Conservation (phyloP, 305 asterid species). For the Salvia sclarea region DNA sequence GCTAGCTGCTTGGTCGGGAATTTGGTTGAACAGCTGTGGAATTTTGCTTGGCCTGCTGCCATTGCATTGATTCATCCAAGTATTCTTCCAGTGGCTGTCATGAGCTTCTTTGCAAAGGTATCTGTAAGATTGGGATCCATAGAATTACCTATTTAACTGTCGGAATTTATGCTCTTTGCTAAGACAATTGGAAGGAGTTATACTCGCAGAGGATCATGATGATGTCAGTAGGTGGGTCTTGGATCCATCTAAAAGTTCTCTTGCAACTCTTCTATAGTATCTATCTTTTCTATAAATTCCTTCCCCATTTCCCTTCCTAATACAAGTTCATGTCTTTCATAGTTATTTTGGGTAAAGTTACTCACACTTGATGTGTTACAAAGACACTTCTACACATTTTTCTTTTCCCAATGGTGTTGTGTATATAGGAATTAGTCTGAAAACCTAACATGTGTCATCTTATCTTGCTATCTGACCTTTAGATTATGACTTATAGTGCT, state of each 20-base stretch:
- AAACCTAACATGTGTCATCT: not conserved
- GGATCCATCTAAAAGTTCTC: not conserved
- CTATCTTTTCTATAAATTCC: not conserved
- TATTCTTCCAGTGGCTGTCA: constrained; percentile 92
- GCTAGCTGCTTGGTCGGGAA: constrained; percentile 94
- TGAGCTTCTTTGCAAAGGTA: constrained; percentile 81
- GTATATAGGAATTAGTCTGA: not conserved
- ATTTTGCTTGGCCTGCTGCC: constrained; percentile 93
- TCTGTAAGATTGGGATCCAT: constrained; percentile 29
- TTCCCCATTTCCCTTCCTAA: constrained; percentile 4
- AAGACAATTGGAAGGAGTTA: not conserved
- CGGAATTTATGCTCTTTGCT: not conserved
- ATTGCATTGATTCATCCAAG: constrained; percentile 89
- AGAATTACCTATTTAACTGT: constrained; percentile 29
- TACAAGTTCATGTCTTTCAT: too few species aligned
- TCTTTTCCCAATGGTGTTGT: not conserved
- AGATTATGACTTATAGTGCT: not conserved
- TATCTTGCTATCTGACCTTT: not conserved
- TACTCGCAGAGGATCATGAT: constrained; percentile 1
- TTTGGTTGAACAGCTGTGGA: constrained; percentile 97
- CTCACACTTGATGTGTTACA: not conserved
- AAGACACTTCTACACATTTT: not conserved
- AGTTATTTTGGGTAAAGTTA: not conserved
- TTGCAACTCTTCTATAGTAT: not conserved
- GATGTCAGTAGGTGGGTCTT: not conserved